Evolutionary conservation across 176 grass and related monocot species (phyloP).

Genomic region (Oryza rufipogon): DNA sequence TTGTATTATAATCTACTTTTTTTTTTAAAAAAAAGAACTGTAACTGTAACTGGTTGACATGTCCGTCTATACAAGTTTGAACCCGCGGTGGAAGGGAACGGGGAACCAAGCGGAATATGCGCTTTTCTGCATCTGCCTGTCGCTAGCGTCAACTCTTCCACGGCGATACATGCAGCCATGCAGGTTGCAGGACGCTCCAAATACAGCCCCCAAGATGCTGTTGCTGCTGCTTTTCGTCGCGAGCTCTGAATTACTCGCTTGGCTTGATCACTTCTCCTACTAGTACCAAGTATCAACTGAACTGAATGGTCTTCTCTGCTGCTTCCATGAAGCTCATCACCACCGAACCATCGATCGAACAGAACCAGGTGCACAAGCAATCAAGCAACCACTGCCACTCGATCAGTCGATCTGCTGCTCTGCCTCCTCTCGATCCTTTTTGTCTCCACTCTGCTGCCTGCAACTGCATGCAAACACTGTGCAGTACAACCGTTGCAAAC

Average conservation of each 20-base stretch:
- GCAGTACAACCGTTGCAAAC: neutral
- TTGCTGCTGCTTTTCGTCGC: neutral
- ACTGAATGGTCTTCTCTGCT: neutral
- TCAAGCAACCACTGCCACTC: neutral
- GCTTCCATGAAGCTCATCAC: conserved; percentile 25
- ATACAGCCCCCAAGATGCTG: neutral
- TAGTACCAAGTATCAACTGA: neutral
- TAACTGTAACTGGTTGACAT: no score
- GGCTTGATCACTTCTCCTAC: neutral
- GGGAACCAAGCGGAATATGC: neutral
- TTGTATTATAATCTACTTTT: no score
- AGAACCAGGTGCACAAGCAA: neutral
- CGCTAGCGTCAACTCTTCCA: conserved; percentile 2
- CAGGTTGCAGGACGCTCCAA: neutral
- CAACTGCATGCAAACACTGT: neutral
- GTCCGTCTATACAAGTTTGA: no score
- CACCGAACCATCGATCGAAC: neutral
- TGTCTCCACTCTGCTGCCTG: conserved; percentile 3
- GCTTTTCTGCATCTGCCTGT: conserved; percentile 24
- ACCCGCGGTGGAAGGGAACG: neutral
- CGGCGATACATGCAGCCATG: neutral
- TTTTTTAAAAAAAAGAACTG: no score
- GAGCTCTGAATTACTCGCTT: neutral
- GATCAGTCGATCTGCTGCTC: neutral
- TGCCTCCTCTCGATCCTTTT: neutral